Conservation (phyloP, 148 eudicot genomes). For the Cornus suecica region DNA sequence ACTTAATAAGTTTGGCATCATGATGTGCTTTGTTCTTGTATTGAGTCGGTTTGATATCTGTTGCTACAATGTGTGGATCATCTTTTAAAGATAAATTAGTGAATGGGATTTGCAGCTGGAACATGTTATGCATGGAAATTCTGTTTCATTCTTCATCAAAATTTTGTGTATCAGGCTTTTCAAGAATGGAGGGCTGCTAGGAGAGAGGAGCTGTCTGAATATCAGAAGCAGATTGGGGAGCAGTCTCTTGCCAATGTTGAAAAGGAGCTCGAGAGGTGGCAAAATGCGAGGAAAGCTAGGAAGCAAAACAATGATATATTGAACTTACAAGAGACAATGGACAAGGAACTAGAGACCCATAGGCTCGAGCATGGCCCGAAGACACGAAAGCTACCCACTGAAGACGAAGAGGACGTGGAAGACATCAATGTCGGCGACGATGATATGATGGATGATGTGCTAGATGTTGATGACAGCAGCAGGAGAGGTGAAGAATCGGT, state of each 20-base stretch:
- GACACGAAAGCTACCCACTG: slow-evolving; percentile 72
- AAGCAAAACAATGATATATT: slow-evolving; percentile 43
- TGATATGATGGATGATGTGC: slow-evolving; percentile 91
- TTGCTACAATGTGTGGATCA: not conserved
- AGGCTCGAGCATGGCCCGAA: slow-evolving; percentile 95
- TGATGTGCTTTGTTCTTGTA: not conserved
- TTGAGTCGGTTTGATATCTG: not conserved
- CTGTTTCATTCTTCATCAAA: not conserved
- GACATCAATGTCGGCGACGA: slow-evolving; percentile 90
- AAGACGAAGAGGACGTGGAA: slow-evolving; percentile 97
- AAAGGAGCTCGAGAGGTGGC: slow-evolving; percentile 76
- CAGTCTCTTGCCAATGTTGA: slow-evolving; percentile 71
- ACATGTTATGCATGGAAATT: not conserved
- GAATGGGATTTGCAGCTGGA: not conserved
- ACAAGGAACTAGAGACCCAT: slow-evolving; percentile 92
- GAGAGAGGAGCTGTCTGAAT: slow-evolving; percentile 82
- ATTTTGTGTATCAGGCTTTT: slow-evolving; percentile 44
- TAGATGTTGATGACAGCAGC: slow-evolving; percentile 60
- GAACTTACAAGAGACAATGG: slow-evolving; percentile 95
- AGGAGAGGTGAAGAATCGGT: slow-evolving; percentile 50
- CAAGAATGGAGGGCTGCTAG: slow-evolving; percentile 87
- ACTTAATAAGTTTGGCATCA: not conserved
- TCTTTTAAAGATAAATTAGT: not conserved
- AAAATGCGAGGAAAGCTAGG: slow-evolving; percentile 61
- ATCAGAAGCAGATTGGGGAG: slow-evolving; percentile 71